Conservation (phyloP, 345 rosid genomes). For the Orychophragmus violaceus region DNA sequence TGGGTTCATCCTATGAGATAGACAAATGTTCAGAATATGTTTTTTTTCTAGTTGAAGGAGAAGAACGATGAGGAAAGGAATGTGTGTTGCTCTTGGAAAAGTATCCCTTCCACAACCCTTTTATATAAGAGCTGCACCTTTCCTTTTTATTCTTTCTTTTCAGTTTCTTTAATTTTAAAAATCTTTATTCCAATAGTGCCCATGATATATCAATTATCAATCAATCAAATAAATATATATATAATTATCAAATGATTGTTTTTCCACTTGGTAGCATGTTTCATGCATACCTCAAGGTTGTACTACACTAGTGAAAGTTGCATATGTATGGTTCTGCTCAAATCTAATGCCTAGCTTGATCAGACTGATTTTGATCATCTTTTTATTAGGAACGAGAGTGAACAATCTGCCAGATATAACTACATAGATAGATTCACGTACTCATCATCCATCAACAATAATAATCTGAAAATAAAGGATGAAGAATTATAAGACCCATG, state of each 20-base stretch:
- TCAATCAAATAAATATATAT: slow-evolving; percentile 13
- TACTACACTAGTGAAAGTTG: slow-evolving; percentile 1
- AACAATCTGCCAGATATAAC: background rate
- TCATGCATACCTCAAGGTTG: slow-evolving; percentile 23
- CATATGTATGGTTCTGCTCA: background rate
- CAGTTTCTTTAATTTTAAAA: background rate
- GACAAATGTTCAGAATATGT: background rate
- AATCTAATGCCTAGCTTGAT: background rate
- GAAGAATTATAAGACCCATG: slow-evolving; percentile 30
- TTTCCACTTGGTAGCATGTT: slow-evolving; percentile 30
- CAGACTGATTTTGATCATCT: background rate
- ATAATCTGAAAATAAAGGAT: slow-evolving; percentile 22
- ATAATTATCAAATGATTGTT: slow-evolving; percentile 11
- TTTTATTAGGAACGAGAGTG: background rate
- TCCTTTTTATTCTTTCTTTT: background rate
- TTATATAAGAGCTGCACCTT: slow-evolving; percentile 22
- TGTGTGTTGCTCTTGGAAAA: slow-evolving; percentile 29
- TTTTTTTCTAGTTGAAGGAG: background rate
- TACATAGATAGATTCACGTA: background rate
- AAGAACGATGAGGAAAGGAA: background rate
- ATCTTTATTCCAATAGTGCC: slow-evolving; percentile 13
- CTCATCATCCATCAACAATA: slow-evolving; percentile 11
- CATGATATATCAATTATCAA: slow-evolving; percentile 30
- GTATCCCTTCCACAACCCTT: slow-evolving; percentile 10
- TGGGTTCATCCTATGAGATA: slow-evolving; percentile 36